Evolutionary conservation across 2,329 filamentous ascomycete genomes (phyloP).

Genomic region (Raffaelea deltoideospora): DNA sequence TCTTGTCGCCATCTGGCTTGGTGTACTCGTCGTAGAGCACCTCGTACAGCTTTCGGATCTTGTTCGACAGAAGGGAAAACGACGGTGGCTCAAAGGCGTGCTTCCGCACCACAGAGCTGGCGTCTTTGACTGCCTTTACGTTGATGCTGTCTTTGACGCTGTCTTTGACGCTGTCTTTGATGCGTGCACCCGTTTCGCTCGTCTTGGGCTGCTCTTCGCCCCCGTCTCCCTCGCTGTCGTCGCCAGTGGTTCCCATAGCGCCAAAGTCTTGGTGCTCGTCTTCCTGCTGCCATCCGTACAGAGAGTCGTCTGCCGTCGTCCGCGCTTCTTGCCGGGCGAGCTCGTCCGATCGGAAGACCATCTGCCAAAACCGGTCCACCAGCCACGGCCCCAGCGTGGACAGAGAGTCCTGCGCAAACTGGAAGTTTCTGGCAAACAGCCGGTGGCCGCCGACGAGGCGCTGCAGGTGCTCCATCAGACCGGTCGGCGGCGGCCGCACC

Average conservation of each 20-base stretch:
- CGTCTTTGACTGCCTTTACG: conserved; percentile 41
- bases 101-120: conserved; percentile 36
- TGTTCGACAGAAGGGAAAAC: conserved; percentile 46
- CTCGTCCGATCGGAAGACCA: conserved; percentile 49
- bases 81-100: conserved; percentile 27
- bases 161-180: neutral
- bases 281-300: no score
- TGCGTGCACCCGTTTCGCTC: no score
- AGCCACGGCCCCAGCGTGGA: conserved; percentile 69
- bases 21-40: conserved; percentile 51
- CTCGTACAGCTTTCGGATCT: conserved; percentile 46
- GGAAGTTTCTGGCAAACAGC: conserved; percentile 41
- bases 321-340: conserved; percentile 44
- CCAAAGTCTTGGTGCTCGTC: no score
- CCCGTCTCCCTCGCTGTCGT: conserved; percentile 10
- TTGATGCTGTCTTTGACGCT: conserved; percentile 3
- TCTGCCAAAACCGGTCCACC: conserved; percentile 65
- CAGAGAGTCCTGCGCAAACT: conserved; percentile 42
- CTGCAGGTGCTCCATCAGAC: conserved; percentile 44
- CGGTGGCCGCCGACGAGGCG: conserved; percentile 22
- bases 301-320: conserved; percentile 18
- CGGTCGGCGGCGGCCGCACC: conserved; percentile 40
- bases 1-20: conserved; percentile 35
- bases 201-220: no score
- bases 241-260: no score